A percentile compares a stretch with the other conserved stretches of the same genome.
phyloP scores from a whole-genome alignment of 2,329 filamentous ascomycete genomes.

The Hymenoscyphus albidus region DNA sequence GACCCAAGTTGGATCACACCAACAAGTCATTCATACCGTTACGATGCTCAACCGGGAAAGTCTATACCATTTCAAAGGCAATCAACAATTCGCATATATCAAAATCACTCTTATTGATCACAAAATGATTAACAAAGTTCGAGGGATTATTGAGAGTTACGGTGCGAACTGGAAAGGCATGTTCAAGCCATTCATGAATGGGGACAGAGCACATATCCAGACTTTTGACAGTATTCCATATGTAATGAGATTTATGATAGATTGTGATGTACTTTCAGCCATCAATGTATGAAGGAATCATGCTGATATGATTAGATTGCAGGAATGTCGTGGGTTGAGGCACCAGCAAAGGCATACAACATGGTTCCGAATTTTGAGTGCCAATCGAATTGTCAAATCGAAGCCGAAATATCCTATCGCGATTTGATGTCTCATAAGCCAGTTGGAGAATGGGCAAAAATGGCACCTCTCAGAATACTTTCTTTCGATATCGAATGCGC shows the following conservation, averaged over 20 bases:
- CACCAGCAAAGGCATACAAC: slow-evolving; percentile 67
- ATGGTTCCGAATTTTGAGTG: slow-evolving; percentile 62
- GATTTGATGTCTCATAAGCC: slow-evolving; percentile 84
- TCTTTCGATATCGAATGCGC: slow-evolving; percentile 99
- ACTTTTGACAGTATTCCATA: slow-evolving; percentile 98
- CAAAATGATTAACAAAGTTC: slow-evolving; percentile 73
- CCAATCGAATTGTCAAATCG: slow-evolving; percentile 94
- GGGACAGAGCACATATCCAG: slow-evolving; percentile 65
- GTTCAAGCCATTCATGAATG: slow-evolving; percentile 61
- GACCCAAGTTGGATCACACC: slow-evolving; percentile 67
- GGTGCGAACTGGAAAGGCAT: slow-evolving; percentile 85
- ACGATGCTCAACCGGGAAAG: slow-evolving; percentile 82
- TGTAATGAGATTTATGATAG: slow-evolving; percentile 94
- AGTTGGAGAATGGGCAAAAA: slow-evolving; percentile 95
- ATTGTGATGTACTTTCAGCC: slow-evolving; percentile 64
- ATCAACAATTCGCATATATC: slow-evolving; percentile 84
- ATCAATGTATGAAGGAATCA: background rate
- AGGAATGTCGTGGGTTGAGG: slow-evolving; percentile 98
- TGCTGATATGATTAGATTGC: slow-evolving; percentile 54
- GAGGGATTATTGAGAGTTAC: slow-evolving; percentile 69
- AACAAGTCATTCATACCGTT: slow-evolving; percentile 74
- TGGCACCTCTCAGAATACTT: slow-evolving; percentile 86
- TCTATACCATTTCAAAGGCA: slow-evolving; percentile 91
- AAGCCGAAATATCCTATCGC: slow-evolving; percentile 77
- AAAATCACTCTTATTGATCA: slow-evolving; percentile 92